A percentile compares a stretch with the other conserved stretches of the same genome.
These are phyloP conservation scores for Camillea tinctor DNA, from an alignment of 2,329 filamentous ascomycete species.

Conservation along the genomic window DNA sequence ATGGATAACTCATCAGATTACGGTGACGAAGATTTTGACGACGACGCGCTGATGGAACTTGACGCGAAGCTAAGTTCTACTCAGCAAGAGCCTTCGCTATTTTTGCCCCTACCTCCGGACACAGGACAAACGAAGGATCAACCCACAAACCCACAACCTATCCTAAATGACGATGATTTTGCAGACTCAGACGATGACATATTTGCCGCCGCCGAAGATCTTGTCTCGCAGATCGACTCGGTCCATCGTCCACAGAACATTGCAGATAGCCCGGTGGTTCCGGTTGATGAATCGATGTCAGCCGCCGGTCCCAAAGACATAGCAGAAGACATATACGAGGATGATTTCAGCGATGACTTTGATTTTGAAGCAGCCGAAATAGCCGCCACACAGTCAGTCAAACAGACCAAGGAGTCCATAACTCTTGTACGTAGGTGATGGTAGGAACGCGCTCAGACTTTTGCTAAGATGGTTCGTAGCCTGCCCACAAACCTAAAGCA, in stretches of 20 bases:
- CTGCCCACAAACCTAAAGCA: conserved; percentile 63
- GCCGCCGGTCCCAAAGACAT: conserved; percentile 34
- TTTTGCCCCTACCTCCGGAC: conserved; percentile 12
- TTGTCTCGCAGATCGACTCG: conserved; percentile 38
- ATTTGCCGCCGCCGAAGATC: conserved; percentile 46
- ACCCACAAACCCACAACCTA: conserved; percentile 10
- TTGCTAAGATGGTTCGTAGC: conserved; percentile 68
- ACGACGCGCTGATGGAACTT: conserved; percentile 56
- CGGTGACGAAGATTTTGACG: conserved; percentile 58
- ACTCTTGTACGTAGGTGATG: conserved; percentile 53
- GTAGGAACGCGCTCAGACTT: conserved; percentile 28
- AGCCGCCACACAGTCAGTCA: conserved; percentile 66
- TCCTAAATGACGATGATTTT: conserved; percentile 55
- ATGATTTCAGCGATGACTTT: conserved; percentile 71
- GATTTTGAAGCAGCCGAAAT: conserved; percentile 78
- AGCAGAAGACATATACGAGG: conserved; percentile 54
- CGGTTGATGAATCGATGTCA: conserved; percentile 5
- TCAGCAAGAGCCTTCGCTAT: conserved; percentile 13
- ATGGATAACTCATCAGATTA: conserved; percentile 45
- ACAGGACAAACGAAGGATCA: conserved; percentile 17
- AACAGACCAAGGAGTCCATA: conserved; percentile 31
- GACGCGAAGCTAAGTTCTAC: conserved; percentile 39
- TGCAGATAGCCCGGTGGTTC: conserved; percentile 15
- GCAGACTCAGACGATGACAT: conserved; percentile 65
- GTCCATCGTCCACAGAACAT: conserved; percentile 18